Base-by-base conservation (phyloP, 257 asterid genomes). In the Scutellaria barbata region DNA sequence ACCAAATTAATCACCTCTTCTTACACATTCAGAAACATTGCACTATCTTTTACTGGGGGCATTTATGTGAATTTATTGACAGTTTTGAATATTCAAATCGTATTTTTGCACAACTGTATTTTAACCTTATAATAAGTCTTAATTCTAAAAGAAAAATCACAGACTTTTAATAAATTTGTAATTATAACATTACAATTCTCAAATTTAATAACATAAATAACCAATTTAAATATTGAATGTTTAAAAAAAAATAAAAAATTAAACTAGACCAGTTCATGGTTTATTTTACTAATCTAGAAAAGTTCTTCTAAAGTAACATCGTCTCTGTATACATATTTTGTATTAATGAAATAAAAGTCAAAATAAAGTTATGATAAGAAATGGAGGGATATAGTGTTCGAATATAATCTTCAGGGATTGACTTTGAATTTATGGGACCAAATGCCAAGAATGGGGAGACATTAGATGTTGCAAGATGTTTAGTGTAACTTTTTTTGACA, bases 21-120 rank as follows among this genome's bases (percentile, higher is more conserved):
- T 72, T 54, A 20, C 3, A 11, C 25, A 16, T 33, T 56, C 16
- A 41, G 17, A 48, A 17, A 47, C 5, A 40, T 25, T 57, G 60
- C 46, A 74, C 55, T 22, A 22, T 43, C 13, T 37, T 52, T 52
- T 41, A 39, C 63, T 10, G 37, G 35, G 35, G 17, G 54, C 41
- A 63, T 63, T 42, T 42, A 39, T 12, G 53, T 53, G 16, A 54
- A 53, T 54, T 53, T 39, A 37, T 40, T 33, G 48, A 11, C 63
- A 43, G 17, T 7, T 5, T 25, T 65, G 33, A 65, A 8, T 39
- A 13, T 7, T 65, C 20, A 30, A 65, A 13, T 13, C n/a, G 30
- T n/a, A 13, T 13, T 47, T 13, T 12, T n/a, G 54, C 56, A 46
- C 11, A 20, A 42, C 35, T 59, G 46, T 30, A 59, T 17, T 59